Conservation (phyloP, 2,329 filamentous ascomycete genomes). For the Epichloe amarillans region DNA sequence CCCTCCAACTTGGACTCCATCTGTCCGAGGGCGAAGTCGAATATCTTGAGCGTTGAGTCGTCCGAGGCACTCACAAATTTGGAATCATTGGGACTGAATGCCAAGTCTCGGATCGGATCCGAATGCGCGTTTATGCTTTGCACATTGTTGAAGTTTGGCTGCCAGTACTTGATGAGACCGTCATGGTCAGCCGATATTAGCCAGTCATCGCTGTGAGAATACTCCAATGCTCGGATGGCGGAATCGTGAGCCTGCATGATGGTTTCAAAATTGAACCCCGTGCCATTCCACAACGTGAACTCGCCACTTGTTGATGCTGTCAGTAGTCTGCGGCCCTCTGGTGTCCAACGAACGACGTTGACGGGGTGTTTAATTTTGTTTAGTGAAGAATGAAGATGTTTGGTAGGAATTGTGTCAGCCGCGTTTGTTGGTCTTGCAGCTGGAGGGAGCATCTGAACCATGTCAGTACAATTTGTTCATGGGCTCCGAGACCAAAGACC, state of each 20-base stretch:
- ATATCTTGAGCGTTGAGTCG: conserved; percentile 86
- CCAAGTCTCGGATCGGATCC: conserved; percentile 79
- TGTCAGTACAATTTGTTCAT: conserved; percentile 8
- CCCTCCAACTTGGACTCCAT: conserved; percentile 77
- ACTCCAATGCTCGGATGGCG: conserved; percentile 68
- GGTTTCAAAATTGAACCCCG: conserved; percentile 97
- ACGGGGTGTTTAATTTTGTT: conserved; percentile 98
- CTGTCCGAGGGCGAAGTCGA: conserved; percentile 79
- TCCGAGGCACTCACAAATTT: conserved; percentile 96
- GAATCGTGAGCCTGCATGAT: conserved; percentile 97
- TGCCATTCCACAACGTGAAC: conserved; percentile 97
- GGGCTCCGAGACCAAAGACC: background rate
- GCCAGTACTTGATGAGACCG: conserved; percentile 95
- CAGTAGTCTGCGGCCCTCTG: conserved; percentile 79
- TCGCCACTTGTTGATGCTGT: conserved; percentile 94
- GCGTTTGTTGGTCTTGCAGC: conserved; percentile 59
- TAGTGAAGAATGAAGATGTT: conserved; percentile 91
- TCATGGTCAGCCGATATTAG: conserved; percentile 90
- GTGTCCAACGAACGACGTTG: conserved; percentile 95
- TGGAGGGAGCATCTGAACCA: conserved; percentile 67
- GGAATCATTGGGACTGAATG: conserved; percentile 84
- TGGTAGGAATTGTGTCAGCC: conserved; percentile 81
- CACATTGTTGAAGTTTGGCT: conserved; percentile 98
- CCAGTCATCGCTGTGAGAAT: conserved; percentile 96
- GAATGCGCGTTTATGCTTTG: conserved; percentile 85